phyloP scores from a whole-genome alignment of 768 basidiomycete species.

The Harrya chromipes region DNA sequence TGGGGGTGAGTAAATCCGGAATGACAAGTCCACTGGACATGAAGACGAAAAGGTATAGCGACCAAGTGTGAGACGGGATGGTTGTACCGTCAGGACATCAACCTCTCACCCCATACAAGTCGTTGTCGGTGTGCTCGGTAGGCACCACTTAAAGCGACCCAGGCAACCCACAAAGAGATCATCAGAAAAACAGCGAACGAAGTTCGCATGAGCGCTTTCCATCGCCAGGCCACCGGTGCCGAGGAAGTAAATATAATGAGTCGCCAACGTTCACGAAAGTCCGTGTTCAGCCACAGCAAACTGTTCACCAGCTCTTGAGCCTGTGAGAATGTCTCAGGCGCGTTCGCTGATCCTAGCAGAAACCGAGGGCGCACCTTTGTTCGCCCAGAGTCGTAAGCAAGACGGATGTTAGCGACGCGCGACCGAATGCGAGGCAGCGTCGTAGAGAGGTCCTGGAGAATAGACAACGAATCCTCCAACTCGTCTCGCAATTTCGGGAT shows the following conservation, averaged over 20 bases:
- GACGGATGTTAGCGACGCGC: conserved; percentile 59
- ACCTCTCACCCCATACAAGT: conserved; percentile 75
- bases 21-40: not conserved
- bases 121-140: conserved; percentile 72
- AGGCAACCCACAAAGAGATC: conserved; percentile 56
- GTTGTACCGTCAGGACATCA: conserved; percentile 54
- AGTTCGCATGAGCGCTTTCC: conserved; percentile 61
- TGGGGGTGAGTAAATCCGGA: not conserved
- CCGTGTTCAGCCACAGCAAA: conserved; percentile 74
- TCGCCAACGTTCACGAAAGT: conserved; percentile 74
- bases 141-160: conserved; percentile 61
- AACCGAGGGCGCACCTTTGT: conserved; percentile 46
- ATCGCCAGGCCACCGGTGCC: conserved; percentile 69
- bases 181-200: conserved; percentile 57
- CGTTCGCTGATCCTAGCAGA: not conserved
- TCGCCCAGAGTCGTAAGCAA: conserved; percentile 70
- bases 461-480: conserved; percentile 58
- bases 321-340: conserved; percentile 32
- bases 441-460: conserved; percentile 55
- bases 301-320: conserved; percentile 62
- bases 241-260: conserved; percentile 68
- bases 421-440: conserved; percentile 57
- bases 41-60: not conserved
- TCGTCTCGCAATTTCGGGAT: conserved; percentile 60
- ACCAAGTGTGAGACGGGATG: not conserved